phyloP scores from a whole-genome alignment of 2,329 filamentous ascomycete species.

The Penicillium italicum region DNA sequence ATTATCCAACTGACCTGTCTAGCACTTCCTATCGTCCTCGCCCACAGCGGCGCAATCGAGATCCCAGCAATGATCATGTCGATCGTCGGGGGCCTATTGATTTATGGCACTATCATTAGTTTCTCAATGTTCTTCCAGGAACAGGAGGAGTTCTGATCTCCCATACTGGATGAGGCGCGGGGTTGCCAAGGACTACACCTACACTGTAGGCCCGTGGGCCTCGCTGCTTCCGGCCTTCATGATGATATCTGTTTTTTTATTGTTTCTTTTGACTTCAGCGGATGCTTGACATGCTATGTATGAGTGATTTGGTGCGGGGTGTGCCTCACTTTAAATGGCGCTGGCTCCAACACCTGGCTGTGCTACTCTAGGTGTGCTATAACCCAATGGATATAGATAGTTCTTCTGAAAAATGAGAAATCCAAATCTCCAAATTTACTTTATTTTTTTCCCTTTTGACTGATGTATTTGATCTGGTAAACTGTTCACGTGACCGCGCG shows the following conservation, averaged over 20 bases:
- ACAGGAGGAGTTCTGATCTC: conserved; percentile 79
- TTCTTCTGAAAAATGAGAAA: neutral
- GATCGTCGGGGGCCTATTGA: conserved; percentile 83
- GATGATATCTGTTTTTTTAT: conserved; percentile 19
- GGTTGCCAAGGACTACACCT: neutral
- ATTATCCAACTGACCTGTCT: conserved; percentile 15
- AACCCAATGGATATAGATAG: conserved; percentile 24
- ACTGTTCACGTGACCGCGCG: conserved; percentile 20
- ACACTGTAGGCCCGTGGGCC: neutral
- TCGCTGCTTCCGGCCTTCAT: conserved; percentile 3
- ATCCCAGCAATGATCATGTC: conserved; percentile 92
- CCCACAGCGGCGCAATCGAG: conserved; percentile 79
- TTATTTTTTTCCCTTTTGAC: neutral
- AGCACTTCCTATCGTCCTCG: conserved; percentile 86
- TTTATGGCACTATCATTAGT: conserved; percentile 97
- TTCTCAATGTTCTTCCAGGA: conserved; percentile 99
- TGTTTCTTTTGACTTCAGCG: conserved; percentile 18
- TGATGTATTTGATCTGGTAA: neutral
- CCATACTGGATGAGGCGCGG: neutral
- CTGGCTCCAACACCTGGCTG: conserved; percentile 14
- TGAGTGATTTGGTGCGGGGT: conserved; percentile 15
- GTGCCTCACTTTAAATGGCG: conserved; percentile 7
- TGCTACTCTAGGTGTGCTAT: conserved; percentile 22
- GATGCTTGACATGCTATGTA: conserved; percentile 24
- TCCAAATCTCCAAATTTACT: neutral